These are phyloP conservation scores for Stachybotrys elegans DNA, from an alignment of 2,329 filamentous ascomycete species.

Conservation along the genomic window DNA sequence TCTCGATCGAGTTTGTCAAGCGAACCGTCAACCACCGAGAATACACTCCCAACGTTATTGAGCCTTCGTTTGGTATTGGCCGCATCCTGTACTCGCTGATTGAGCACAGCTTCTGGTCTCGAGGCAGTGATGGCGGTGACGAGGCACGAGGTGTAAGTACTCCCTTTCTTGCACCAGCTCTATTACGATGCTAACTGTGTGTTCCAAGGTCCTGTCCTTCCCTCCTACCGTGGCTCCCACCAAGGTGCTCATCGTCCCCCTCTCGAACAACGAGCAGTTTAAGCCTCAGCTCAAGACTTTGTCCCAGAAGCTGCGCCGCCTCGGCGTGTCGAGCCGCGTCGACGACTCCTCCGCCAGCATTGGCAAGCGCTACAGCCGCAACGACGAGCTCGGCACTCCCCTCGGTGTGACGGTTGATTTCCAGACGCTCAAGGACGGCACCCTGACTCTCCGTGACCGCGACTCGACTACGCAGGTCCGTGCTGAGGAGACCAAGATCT, in stretches of 20 bases:
- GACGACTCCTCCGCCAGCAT: slow-evolving; percentile 91
- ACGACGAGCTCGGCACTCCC: slow-evolving; percentile 92
- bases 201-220: slow-evolving; percentile 44
- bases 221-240: slow-evolving; percentile 74
- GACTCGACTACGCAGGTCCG: slow-evolving; percentile 90
- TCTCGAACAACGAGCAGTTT: slow-evolving; percentile 79
- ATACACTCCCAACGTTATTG: slow-evolving; percentile 93
- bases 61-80: slow-evolving; percentile 96
- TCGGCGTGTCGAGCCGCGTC: slow-evolving; percentile 77
- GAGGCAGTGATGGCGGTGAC: slow-evolving; percentile 53
- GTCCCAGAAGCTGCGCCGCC: slow-evolving; percentile 68
- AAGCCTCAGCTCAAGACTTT: slow-evolving; percentile 69
- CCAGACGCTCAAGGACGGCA: slow-evolving; percentile 84
- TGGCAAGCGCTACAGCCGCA: slow-evolving; percentile 89
- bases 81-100: slow-evolving; percentile 89
- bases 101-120: slow-evolving; percentile 94
- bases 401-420: slow-evolving; percentile 94
- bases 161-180: not conserved
- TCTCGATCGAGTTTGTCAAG: slow-evolving; percentile 80
- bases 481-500: slow-evolving; percentile 72
- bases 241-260: slow-evolving; percentile 87
- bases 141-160: slow-evolving; percentile 79
- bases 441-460: slow-evolving; percentile 82
- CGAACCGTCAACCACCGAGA: slow-evolving; percentile 79
- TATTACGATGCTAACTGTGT: slow-evolving; percentile 9